Conservation (phyloP, 2,329 filamentous ascomycete species). For the Clarireedia monteithiana region DNA sequence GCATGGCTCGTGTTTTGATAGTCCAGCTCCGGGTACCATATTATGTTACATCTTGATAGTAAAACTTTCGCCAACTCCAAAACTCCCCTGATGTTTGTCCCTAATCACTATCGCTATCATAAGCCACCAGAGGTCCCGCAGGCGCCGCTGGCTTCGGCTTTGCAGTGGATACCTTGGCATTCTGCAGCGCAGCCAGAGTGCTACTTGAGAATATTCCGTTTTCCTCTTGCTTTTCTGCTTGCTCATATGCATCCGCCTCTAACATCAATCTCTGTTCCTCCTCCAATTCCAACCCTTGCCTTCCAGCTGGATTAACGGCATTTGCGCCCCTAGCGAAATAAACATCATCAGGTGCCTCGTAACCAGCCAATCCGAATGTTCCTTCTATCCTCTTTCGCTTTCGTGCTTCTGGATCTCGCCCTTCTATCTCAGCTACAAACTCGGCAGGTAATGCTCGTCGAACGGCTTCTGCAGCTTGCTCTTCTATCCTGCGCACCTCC, state of each 20-base stretch:
- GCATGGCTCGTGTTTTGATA: background rate
- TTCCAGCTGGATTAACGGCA: slow-evolving; percentile 51
- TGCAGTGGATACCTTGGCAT: slow-evolving; percentile 44
- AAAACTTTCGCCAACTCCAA: slow-evolving; percentile 1
- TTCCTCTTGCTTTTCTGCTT: slow-evolving; percentile 31
- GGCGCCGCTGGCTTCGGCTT: slow-evolving; percentile 45
- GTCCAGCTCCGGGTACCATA: background rate
- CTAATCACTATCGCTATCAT: slow-evolving; percentile 78
- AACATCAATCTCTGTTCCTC: slow-evolving; percentile 51
- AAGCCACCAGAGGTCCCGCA: slow-evolving; percentile 72
- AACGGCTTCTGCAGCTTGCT: slow-evolving; percentile 93
- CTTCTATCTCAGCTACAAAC: slow-evolving; percentile 90
- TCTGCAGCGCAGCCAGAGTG: slow-evolving; percentile 71
- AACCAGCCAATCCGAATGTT: slow-evolving; percentile 65
- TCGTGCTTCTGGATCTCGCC: slow-evolving; percentile 74
- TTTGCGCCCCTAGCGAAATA: slow-evolving; percentile 79
- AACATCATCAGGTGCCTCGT: slow-evolving; percentile 88
- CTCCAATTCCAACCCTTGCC: slow-evolving; percentile 55
- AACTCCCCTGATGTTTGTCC: slow-evolving; percentile 13
- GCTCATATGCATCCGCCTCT: slow-evolving; percentile 38
- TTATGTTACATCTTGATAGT: background rate
- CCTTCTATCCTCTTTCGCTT: slow-evolving; percentile 88
- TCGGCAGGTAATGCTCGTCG: slow-evolving; percentile 78
- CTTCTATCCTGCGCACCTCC: slow-evolving; percentile 81
- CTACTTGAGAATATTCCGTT: slow-evolving; percentile 67